Evolutionary conservation across 805 yeast species (phyloP), one percentile per base, ranked within the genome.

Genomic region (Saturnispora halmiae): DNA sequence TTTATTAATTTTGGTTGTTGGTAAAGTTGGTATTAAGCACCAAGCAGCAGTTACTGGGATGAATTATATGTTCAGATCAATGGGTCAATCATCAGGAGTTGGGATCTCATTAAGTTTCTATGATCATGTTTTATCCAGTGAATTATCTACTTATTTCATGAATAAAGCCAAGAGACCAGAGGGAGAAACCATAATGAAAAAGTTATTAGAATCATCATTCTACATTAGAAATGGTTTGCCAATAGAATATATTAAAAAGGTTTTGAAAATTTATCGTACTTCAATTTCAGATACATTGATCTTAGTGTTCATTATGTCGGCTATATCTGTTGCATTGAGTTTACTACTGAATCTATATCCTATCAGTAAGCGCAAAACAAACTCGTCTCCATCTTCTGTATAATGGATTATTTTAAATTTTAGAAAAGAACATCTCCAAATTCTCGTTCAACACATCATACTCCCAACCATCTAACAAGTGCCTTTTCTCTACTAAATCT

Each of bases 31-130:
- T 5, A 54, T 59, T 39, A 61, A 66, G 21, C 61, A 65, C 42
- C 76, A 70, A 51, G 74, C 73, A 11, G 58, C 69, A 2, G 66
- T 69, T 37, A 69, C 72, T 1, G 74, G 75, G 32, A 61, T 70
- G 57, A 69, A 66, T 49, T 70, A 70, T 45, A 51, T 70, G 38
- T 70, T 72, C 60, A 59, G 75, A 46, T 69, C 76, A 3, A 55
- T 68, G 38, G 76, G 75, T 15, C 64, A 65, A 35, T 70, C 67
- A 10, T 45, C 65, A 7, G 75, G 75, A 36, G 69, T 68, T 2
- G 70, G 73, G 4, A 51, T 67, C 4, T 54, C 67, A 2, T 51
- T 70, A 29, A 61, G 63, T 13, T 43, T 61, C 1, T 68, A 63
- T 48, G 65, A 64, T 36, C 54, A 53, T 34, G 52, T 56, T 6